Evolutionary conservation across 352 stramenopile genomes (phyloP), one percentile per base, ranked within the genome.

Genomic region (Pythium dissotocum): DNA sequence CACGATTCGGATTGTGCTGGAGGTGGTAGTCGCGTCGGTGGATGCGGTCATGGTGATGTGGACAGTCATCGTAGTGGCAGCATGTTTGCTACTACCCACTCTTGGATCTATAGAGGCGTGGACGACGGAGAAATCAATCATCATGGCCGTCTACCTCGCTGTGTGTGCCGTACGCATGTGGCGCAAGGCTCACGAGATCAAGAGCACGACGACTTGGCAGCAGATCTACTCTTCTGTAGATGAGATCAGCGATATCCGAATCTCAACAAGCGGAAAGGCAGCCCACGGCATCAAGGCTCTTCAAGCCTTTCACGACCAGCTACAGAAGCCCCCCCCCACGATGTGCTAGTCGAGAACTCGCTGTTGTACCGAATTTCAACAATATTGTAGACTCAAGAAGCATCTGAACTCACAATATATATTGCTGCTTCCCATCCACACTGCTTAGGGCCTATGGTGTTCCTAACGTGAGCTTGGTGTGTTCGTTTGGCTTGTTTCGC

Each of bases 381-480:
- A 14, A 21, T 49, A 16, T 4, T 49, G 8, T 8, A 26, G 42
- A 24, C 8, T 24, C 1, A 26, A 26, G 10, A 10, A 26, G 6
- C 38, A 44, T 3, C 28, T 30, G 1, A 44, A 18, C 38, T 38
- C 8, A 44, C 12, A 44, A 44, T 44, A 44, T 44, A 18, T 44
- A 44, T 44, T 44, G 35, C 35, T 30, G n/a, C n/a, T n/a, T n/a
- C n/a, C n/a, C n/a, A n/a, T n/a, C n/a, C n/a, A n/a, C n/a, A n/a
- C n/a, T n/a, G n/a, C n/a, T n/a, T n/a, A n/a, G n/a, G n/a, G n/a
- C n/a, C n/a, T n/a, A n/a, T n/a, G n/a, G n/a, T n/a, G n/a, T n/a
- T n/a, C n/a, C n/a, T n/a, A n/a, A n/a, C n/a, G 40, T 35, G n/a
- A 67, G 61, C 21, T 26, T 4, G 21, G 61, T 60, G 21, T 42